Evolutionary conservation across 495 filamentous ascomycete species (phyloP), one percentile per base, ranked within the genome.

Genomic region (Penicillium odoratum): DNA sequence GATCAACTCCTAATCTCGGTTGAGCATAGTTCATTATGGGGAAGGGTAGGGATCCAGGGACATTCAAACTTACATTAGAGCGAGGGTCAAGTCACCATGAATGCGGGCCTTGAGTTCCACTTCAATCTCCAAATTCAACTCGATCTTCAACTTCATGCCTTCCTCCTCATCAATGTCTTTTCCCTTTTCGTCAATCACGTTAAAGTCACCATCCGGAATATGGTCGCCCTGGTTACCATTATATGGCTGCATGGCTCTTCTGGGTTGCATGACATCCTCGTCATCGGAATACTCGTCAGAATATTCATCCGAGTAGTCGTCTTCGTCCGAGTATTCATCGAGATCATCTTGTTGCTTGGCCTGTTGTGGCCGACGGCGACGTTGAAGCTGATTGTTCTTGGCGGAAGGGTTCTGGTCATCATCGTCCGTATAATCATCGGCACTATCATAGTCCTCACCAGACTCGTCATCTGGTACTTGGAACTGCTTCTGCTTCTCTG

Each of bases 41-140:
- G 49, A n/a, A 16, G 54, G 29, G 56, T 36, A 18, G 31, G 15
- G 50, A 10, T 9, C 13, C 13, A 40, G 38, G 15, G n/a, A 7
- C 34, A 43, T 21, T 21, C 21, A 21, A 44, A 88, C 89, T 80
- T 85, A 93, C 91, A 97, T 83, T 57, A 97, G 78, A 57, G 88
- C 85, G 54, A 97, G 63, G 48, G 90, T 94, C 67, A 96, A 74
- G 74, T 96, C 92, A 67, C 92, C 91, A 57, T 93, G 89, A 64
- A 97, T 94, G 65, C 85, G 88, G 31, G 92, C 92, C 81, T 95
- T 95, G 3, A 97, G 74, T 70, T 92, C 85, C 13, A 96, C 83
- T 76, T 95, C 89, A 56, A 96, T 84, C 62, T 97, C 92, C 45
- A 97, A 72, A 71, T 96, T 95, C 56, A 96, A 69, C 62, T 96